Conservation (phyloP, 352 stramenopile species). For the Plasmopara muralis region DNA sequence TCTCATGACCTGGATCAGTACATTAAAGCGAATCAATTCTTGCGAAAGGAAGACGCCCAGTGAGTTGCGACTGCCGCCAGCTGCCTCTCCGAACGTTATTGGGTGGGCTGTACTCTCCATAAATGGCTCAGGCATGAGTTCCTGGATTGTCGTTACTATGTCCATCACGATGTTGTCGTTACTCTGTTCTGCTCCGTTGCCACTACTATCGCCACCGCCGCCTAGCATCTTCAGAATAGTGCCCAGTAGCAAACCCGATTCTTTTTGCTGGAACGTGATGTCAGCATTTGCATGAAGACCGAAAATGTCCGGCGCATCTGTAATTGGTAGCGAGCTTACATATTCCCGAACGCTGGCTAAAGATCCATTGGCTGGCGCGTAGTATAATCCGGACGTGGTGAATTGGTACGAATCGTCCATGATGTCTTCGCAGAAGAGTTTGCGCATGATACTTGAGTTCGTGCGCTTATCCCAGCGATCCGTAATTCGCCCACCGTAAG, state of each 20-base stretch:
- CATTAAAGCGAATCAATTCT: slow-evolving; percentile 89
- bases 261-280: slow-evolving; percentile 93
- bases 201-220: slow-evolving; percentile 42
- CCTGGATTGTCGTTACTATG: slow-evolving; percentile 72
- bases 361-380: slow-evolving; percentile 56
- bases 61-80: slow-evolving; percentile 87
- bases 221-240: slow-evolving; percentile 73
- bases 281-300: slow-evolving; percentile 91
- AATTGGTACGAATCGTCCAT: slow-evolving; percentile 88
- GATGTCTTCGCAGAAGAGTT: slow-evolving; percentile 83
- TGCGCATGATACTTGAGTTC: slow-evolving; percentile 91
- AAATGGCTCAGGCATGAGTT: slow-evolving; percentile 70
- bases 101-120: slow-evolving; percentile 58
- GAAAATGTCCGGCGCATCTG: slow-evolving; percentile 88
- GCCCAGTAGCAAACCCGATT: slow-evolving; percentile 68
- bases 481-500: slow-evolving; percentile 92
- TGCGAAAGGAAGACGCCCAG: slow-evolving; percentile 90
- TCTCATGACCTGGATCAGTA: slow-evolving; percentile 83
- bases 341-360: slow-evolving; percentile 73
- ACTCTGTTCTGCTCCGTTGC: slow-evolving; percentile 34
- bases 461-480: slow-evolving; percentile 93
- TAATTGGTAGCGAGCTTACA: slow-evolving; percentile 68
- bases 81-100: slow-evolving; percentile 73
- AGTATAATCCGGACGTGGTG: slow-evolving; percentile 71
- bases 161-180: slow-evolving; percentile 82